Percentiles rank a stretch among this genome's conserved stretches.
Evolutionary conservation across 2,329 filamentous ascomycete species (phyloP).

Genomic region (Coniella lustricola): DNA sequence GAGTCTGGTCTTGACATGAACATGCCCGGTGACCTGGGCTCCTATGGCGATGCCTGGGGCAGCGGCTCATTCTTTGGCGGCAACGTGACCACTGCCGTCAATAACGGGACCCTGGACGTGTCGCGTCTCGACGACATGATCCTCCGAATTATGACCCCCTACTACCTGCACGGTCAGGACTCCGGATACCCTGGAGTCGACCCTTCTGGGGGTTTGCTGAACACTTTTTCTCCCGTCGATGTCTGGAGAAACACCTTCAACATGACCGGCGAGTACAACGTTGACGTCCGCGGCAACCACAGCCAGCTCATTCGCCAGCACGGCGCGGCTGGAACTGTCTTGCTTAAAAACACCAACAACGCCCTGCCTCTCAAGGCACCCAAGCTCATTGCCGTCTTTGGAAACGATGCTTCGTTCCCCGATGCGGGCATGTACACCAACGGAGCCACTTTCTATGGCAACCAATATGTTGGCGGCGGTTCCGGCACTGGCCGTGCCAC

Average conservation of each 20-base stretch:
- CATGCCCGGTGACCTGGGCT: slow-evolving; percentile 39
- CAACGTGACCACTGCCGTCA: slow-evolving; percentile 39
- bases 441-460: slow-evolving; percentile 54
- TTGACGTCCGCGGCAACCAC: slow-evolving; percentile 45
- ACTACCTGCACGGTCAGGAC: slow-evolving; percentile 43
- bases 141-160: slow-evolving; percentile 47
- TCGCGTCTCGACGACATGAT: slow-evolving; percentile 40
- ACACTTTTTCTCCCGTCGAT: slow-evolving; percentile 41
- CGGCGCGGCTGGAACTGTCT: slow-evolving; percentile 50
- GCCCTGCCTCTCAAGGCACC: slow-evolving; percentile 51
- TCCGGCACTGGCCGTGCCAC: slow-evolving; percentile 47
- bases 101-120: slow-evolving; percentile 37
- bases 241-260: slow-evolving; percentile 35
- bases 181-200: slow-evolving; percentile 36
- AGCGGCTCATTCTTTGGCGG: slow-evolving; percentile 37
- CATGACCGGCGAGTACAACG: slow-evolving; percentile 37
- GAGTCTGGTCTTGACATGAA: slow-evolving; percentile 42
- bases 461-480: slow-evolving; percentile 53
- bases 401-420: slow-evolving; percentile 57
- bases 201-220: slow-evolving; percentile 40
- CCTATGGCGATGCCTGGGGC: slow-evolving; percentile 24
- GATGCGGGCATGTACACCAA: slow-evolving; percentile 61
- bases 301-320: slow-evolving; percentile 50
- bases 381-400: slow-evolving; percentile 51
- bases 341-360: slow-evolving; percentile 64